Evolutionary conservation across 2,329 filamentous ascomycete species (phyloP).

Genomic region (Orbilia ellipsospora): DNA sequence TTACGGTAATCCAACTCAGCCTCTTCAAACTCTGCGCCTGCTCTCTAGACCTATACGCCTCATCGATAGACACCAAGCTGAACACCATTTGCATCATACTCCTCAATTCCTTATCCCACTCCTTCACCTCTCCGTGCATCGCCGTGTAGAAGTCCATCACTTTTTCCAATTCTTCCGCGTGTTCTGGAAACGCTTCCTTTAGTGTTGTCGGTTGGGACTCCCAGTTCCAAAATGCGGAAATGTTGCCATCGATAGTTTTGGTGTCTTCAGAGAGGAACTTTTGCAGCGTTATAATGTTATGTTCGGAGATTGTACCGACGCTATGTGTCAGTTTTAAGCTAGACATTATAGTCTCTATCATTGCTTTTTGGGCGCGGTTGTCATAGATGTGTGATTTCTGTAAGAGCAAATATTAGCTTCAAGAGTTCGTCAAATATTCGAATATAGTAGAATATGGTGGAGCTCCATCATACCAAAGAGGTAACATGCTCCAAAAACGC

Average conservation of each 20-base stretch:
- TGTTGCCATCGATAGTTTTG: slow-evolving; percentile 46
- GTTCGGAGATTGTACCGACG: slow-evolving; percentile 39
- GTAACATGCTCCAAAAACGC: slow-evolving; percentile 44
- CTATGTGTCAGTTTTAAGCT: slow-evolving; percentile 43
- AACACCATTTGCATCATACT: slow-evolving; percentile 54
- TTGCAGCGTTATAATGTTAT: slow-evolving; percentile 33
- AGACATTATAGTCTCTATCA: slow-evolving; percentile 54
- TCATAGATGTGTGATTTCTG: slow-evolving; percentile 56
- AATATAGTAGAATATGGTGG: neutral
- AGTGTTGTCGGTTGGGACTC: slow-evolving; percentile 26
- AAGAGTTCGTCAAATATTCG: no score
- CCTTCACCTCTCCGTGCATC: slow-evolving; percentile 22
- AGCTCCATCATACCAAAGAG: slow-evolving; percentile 16
- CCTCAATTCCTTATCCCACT: slow-evolving; percentile 52
- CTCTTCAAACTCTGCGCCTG: slow-evolving; percentile 57
- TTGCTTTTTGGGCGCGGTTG: slow-evolving; percentile 52
- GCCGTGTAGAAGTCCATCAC: slow-evolving; percentile 28
- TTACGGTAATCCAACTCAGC: slow-evolving; percentile 58
- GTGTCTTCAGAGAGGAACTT: slow-evolving; percentile 36
- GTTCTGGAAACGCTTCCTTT: slow-evolving; percentile 28
- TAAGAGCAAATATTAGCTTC: slow-evolving; percentile 1
- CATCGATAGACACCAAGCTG: slow-evolving; percentile 57
- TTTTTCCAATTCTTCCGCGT: slow-evolving; percentile 35
- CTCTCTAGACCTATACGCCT: slow-evolving; percentile 57
- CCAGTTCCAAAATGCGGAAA: slow-evolving; percentile 50